These are phyloP conservation scores for Hypoxylon sp. DNA, from an alignment of 2,329 filamentous ascomycete species.

Conservation along the genomic window DNA sequence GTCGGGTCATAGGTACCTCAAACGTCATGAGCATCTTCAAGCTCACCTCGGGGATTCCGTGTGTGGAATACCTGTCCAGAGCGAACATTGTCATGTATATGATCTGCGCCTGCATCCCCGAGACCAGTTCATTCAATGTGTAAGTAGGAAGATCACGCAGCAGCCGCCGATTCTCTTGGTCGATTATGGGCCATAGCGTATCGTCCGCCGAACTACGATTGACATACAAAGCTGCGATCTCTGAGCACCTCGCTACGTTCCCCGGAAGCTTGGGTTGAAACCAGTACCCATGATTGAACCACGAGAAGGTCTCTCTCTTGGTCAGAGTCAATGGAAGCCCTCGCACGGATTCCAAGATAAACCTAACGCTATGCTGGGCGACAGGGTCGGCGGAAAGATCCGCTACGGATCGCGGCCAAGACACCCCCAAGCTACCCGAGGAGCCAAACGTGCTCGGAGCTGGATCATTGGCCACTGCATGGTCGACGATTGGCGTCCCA, in stretches of 20 bases:
- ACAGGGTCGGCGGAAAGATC: constrained; percentile 41
- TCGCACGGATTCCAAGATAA: constrained; percentile 43
- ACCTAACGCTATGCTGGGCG: constrained; percentile 34
- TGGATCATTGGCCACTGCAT: neutral
- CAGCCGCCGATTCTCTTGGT: constrained; percentile 37
- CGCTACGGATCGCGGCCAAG: constrained; percentile 31
- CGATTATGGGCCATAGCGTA: constrained; percentile 32
- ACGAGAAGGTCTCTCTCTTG: constrained; percentile 39
- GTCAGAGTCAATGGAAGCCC: constrained; percentile 41
- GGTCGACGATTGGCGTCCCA: constrained; percentile 5
- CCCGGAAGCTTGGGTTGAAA: constrained; percentile 32
- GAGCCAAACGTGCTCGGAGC: constrained; percentile 22
- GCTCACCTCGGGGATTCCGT: constrained; percentile 32
- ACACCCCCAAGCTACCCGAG: constrained; percentile 18
- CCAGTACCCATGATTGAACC: constrained; percentile 43
- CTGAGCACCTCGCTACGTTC: constrained; percentile 34
- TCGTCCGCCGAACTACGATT: constrained; percentile 10
- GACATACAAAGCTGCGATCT: constrained; percentile 34
- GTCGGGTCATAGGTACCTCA: constrained; percentile 23
- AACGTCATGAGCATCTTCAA: constrained; percentile 36
- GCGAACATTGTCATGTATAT: constrained; percentile 39
- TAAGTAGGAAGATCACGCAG: constrained; percentile 10
- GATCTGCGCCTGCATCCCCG: constrained; percentile 34
- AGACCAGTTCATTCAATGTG: constrained; percentile 27
- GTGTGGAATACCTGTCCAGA: constrained; percentile 24